phyloP scores from a whole-genome alignment of 2,329 filamentous ascomycete genomes.

The Gremmenia infestans region DNA sequence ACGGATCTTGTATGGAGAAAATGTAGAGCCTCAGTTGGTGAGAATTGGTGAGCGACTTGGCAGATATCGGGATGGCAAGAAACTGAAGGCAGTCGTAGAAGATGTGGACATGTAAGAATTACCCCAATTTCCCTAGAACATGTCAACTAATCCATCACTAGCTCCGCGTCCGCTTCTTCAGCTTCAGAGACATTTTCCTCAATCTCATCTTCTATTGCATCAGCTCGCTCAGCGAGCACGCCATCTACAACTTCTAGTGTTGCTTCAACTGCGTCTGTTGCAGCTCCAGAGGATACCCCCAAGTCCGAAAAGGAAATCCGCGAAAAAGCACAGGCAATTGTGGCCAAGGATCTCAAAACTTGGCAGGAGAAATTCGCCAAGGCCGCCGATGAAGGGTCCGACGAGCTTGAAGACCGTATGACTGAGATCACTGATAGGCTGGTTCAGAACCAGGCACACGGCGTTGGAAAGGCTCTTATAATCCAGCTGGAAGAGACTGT shows the following conservation, averaged over 20 bases:
- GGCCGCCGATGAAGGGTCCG: constrained; percentile 78
- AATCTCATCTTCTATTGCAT: constrained; percentile 23
- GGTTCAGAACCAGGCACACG: constrained; percentile 59
- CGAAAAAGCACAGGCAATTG: constrained; percentile 57
- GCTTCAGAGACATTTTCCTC: constrained; percentile 26
- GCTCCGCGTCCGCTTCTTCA: constrained; percentile 28
- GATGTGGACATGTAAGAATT: constrained; percentile 43
- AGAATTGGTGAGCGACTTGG: constrained; percentile 89
- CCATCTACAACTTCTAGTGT: background rate
- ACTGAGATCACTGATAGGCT: constrained; percentile 67
- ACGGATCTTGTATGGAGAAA: constrained; percentile 76
- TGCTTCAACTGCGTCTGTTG: constrained; percentile 23
- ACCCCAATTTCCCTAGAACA: constrained; percentile 9
- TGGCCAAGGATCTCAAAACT: constrained; percentile 70
- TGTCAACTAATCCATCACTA: constrained; percentile 10
- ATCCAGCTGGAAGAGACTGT: constrained; percentile 63
- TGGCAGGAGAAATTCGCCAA: constrained; percentile 89
- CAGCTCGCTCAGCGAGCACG: constrained; percentile 19
- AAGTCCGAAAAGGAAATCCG: constrained; percentile 47
- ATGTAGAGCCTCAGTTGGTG: constrained; percentile 90
- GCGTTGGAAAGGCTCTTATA: constrained; percentile 62
- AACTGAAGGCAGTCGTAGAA: constrained; percentile 53
- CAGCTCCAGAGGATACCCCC: constrained; percentile 28
- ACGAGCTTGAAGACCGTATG: constrained; percentile 58
- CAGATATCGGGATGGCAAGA: constrained; percentile 60